Conservation (phyloP, 2,329 filamentous ascomycete genomes). For the Aspergillus tanneri region DNA sequence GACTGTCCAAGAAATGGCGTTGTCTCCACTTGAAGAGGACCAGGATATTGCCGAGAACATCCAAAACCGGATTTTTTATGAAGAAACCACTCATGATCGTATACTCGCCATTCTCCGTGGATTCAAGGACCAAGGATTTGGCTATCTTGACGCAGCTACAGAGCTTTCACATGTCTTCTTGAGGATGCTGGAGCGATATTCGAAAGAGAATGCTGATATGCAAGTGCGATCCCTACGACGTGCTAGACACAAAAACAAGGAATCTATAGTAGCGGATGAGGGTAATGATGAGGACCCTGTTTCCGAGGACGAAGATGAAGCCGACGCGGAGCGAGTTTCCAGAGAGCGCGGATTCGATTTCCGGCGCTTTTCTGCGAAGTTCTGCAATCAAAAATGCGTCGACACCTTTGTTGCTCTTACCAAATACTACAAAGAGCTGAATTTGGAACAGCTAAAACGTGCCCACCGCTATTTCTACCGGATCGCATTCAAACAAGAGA, state of each 20-base stretch:
- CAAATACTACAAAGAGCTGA: conserved; percentile 76
- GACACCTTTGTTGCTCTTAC: conserved; percentile 84
- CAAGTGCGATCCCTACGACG: conserved; percentile 81
- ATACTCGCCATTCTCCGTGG: conserved; percentile 74
- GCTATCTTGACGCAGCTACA: conserved; percentile 87
- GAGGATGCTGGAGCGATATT: conserved; percentile 86
- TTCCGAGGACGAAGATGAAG: conserved; percentile 73
- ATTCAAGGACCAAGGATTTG: conserved; percentile 93
- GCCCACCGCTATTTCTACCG: conserved; percentile 93
- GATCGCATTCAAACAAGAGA: conserved; percentile 90
- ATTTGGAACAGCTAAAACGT: conserved; percentile 78
- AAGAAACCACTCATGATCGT: conserved; percentile 88
- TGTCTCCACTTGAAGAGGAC: conserved; percentile 83
- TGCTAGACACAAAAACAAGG: conserved; percentile 67
- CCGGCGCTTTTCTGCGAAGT: conserved; percentile 73
- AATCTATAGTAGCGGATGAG: conserved; percentile 38
- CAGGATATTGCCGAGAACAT: conserved; percentile 98
- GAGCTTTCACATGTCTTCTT: conserved; percentile 90
- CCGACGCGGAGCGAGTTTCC: conserved; percentile 66
- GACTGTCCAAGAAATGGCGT: conserved; percentile 88
- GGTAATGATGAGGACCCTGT: conserved; percentile 53
- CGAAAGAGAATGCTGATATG: conserved; percentile 91
- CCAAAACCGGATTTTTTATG: conserved; percentile 95
- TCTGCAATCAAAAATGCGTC: conserved; percentile 79
- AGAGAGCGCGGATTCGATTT: conserved; percentile 95